Conservation (phyloP, 2,329 filamentous ascomycete genomes). For the Hypoxylon sp. region DNA sequence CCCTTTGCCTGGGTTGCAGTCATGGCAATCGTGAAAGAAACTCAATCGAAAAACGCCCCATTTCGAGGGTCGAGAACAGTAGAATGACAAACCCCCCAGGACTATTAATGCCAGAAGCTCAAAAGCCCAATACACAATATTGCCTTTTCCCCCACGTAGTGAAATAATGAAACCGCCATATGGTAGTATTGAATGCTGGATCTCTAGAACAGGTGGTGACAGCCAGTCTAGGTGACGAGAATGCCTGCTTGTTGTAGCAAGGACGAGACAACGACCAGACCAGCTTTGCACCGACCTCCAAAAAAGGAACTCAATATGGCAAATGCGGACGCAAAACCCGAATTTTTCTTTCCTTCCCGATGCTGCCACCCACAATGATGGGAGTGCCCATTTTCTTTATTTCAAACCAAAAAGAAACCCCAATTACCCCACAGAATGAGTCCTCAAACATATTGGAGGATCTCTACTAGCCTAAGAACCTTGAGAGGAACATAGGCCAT, state of each 20-base stretch:
- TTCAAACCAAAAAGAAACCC: slow-evolving; percentile 32
- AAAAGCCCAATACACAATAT: slow-evolving; percentile 18
- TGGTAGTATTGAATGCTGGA: not conserved
- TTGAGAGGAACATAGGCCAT: slow-evolving; percentile 9
- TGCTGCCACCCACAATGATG: slow-evolving; percentile 30
- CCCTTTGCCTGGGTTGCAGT: slow-evolving; percentile 43
- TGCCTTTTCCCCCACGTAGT: slow-evolving; percentile 17
- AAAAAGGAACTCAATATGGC: slow-evolving; percentile 16
- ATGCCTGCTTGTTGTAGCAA: not conserved
- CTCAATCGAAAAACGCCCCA: slow-evolving; percentile 40
- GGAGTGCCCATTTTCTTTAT: slow-evolving; percentile 38
- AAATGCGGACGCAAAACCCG: slow-evolving; percentile 30
- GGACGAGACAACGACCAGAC: not conserved
- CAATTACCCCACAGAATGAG: slow-evolving; percentile 18
- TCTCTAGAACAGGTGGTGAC: not conserved
- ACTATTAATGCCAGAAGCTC: slow-evolving; percentile 36
- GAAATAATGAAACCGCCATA: slow-evolving; percentile 16
- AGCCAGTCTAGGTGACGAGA: slow-evolving; percentile 5
- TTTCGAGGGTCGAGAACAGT: slow-evolving; percentile 40
- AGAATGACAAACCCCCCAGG: slow-evolving; percentile 39
- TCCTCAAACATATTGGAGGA: slow-evolving; percentile 26
- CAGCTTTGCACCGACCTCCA: slow-evolving; percentile 1
- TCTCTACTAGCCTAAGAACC: slow-evolving; percentile 11
- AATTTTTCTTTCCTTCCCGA: slow-evolving; percentile 39
- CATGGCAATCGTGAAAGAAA: slow-evolving; percentile 52